These are phyloP conservation scores for Kondoa subrosea DNA, from an alignment of 768 basidiomycete genomes.

Conservation along the genomic window DNA sequence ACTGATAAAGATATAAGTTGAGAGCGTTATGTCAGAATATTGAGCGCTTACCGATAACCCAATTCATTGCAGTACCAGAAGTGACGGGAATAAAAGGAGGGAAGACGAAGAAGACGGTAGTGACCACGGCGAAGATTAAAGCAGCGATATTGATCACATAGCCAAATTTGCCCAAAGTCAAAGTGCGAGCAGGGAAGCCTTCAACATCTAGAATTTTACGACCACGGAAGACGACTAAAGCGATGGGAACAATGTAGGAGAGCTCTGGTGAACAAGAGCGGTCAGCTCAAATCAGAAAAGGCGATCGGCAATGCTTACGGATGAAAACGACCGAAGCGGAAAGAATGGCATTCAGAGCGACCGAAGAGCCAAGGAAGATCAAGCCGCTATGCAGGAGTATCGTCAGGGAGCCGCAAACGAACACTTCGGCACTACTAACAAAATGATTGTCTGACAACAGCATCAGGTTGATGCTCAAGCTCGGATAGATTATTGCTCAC, in stretches of 20 bases:
- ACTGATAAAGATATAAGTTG: too few species aligned
- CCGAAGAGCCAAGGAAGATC: constrained; percentile 22
- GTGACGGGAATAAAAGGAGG: constrained; percentile 21
- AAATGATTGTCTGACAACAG: constrained; percentile 18
- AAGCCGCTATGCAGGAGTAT: constrained; percentile 20
- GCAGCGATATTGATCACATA: constrained; percentile 21
- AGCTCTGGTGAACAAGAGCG: constrained; percentile 1
- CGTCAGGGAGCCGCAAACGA: too few species aligned
- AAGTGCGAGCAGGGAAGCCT: constrained; percentile 22
- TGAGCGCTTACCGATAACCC: too few species aligned
- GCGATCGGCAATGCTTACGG: background rate
- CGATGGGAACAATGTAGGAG: constrained; percentile 18
- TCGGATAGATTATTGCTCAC: background rate
- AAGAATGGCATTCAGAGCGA: constrained; percentile 28
- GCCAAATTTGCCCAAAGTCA: constrained; percentile 13
- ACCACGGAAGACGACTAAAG: constrained; percentile 20
- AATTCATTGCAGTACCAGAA: background rate
- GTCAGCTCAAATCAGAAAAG: too few species aligned
- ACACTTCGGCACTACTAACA: constrained; percentile 17
- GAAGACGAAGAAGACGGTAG: constrained; percentile 27
- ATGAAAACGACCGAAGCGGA: constrained; percentile 25
- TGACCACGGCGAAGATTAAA: constrained; percentile 22
- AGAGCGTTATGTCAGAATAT: too few species aligned
- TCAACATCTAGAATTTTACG: constrained; percentile 21
- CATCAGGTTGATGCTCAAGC: constrained; percentile 10